Evolutionary conservation across 345 rosid genomes (phyloP), one percentile per base, ranked within the genome.

Genomic region (Nephelium lappaceum): DNA sequence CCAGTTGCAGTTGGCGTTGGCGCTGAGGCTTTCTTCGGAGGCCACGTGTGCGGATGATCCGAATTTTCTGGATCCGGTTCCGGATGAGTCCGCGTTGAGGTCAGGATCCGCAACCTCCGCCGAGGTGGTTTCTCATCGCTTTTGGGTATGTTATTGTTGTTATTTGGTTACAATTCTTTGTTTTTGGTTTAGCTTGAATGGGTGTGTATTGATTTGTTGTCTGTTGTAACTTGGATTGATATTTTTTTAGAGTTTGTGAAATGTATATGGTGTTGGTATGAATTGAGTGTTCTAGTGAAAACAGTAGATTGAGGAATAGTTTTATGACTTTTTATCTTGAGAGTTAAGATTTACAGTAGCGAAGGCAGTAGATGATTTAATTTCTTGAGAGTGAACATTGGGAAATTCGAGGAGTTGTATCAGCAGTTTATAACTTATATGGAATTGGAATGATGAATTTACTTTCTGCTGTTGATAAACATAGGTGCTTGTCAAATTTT

Each of bases 1-100:
- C 51, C 99, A 97, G 91, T 86, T 97, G 80, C 99, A 97, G 88
- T 82, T 97, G 88, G 99, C 99, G 45, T 81, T 97, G 81, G 98
- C 99, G 65, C 84, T 94, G 84, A 86, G 99, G 81, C 91, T 97
- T 67, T 93, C 98, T 1, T 91, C 93, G 0, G 98, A 97, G 77
- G 99, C 99, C 49, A 89, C 95, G 38, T 90, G 98, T 45, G 95
- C 98, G 0, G 97, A 94, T 79, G 98, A 97, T 91, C 98, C 98
- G 2, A 93, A 94, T 74, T 92, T 93, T 87, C 84, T 97, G 84
- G 98, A 94, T 92, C 93, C 98, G 2, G 84, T 89, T 23, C 93
- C 97, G 0, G 96, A 91, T 58, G 98, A 93, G 81, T 87, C 98
- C 36, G 79, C 87, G 58, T 57, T 84, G 27, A 82, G 93, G 82